These are phyloP conservation scores for Yamadazyma laniorum DNA, from an alignment of 805 yeast genomes.

Conservation along the genomic window DNA sequence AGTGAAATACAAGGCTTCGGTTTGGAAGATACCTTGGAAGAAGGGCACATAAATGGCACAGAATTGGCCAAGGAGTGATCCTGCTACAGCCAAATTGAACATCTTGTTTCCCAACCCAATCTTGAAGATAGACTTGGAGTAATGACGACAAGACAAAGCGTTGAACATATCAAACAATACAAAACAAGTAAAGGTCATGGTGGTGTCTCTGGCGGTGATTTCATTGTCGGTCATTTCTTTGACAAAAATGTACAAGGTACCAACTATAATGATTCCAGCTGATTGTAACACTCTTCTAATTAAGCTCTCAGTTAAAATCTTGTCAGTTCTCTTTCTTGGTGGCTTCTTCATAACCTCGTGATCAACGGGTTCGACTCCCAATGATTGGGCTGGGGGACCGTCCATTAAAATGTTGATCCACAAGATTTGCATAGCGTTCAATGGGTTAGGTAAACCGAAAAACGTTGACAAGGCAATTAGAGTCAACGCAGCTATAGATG, in stretches of 20 bases:
- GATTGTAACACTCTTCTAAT: slow-evolving; percentile 72
- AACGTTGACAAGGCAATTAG: slow-evolving; percentile 84
- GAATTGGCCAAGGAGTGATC: slow-evolving; percentile 84
- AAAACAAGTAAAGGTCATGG: slow-evolving; percentile 98
- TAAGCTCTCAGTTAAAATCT: slow-evolving; percentile 70
- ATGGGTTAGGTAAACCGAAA: slow-evolving; percentile 86
- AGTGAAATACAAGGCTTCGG: slow-evolving; percentile 76
- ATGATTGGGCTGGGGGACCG: slow-evolving; percentile 98
- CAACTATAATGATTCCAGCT: slow-evolving; percentile 72
- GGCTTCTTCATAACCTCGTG: slow-evolving; percentile 94
- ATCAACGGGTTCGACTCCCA: slow-evolving; percentile 97
- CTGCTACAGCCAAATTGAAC: slow-evolving; percentile 91
- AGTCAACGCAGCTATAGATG: slow-evolving; percentile 92
- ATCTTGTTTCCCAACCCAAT: slow-evolving; percentile 79
- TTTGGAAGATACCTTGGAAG: slow-evolving; percentile 89
- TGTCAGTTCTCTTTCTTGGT: slow-evolving; percentile 87
- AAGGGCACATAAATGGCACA: slow-evolving; percentile 93
- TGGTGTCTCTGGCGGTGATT: slow-evolving; percentile 92
- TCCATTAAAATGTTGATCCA: slow-evolving; percentile 99
- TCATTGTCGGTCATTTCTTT: slow-evolving; percentile 81
- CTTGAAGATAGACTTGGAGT: slow-evolving; percentile 77
- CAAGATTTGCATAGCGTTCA: slow-evolving; percentile 96
- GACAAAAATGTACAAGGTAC: slow-evolving; percentile 84
- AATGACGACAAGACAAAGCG: slow-evolving; percentile 90
- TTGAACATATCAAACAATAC: slow-evolving; percentile 96